Base-by-base conservation (phyloP, 2,329 filamentous ascomycete genomes). In the Beauveria scarabaeidicola region DNA sequence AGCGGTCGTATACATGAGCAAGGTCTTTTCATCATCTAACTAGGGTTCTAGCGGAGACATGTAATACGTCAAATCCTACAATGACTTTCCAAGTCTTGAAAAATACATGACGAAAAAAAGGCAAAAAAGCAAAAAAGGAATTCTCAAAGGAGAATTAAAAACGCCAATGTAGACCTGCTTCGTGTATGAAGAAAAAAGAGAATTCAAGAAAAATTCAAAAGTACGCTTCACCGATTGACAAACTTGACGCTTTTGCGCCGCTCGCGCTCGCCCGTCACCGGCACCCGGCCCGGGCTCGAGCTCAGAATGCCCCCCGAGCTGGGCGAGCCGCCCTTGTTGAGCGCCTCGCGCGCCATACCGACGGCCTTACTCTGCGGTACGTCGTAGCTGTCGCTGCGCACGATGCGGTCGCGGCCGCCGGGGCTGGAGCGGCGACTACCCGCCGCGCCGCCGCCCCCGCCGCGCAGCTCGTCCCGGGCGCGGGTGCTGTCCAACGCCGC, bases 241-340 rank as follows among this genome's bases (percentile, higher is more conserved):
- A 86, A 84, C 73, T 86, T 87, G 65, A 87, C 84, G 63, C 82
- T 86, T 77, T 85, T 86, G 68, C 82, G 76, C 63, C 82, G 74
- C 68, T 85, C 83, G 61, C 81, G 70, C 51, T 81, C 78, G 1
- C 67, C 68, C 2, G 69, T 69, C 27, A 64, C 70, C 4, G 69
- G 65, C 3, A 67, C 64, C 58, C 73, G 65, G 1, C 77, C 78
- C 1, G 80, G 80, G 58, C 80, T 83, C 0, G 78, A 79, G 63
- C 80, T 80, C 4, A 82, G 64, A 2, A 81, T 77, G 0, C 70
- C 69, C n/a, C 51, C 59, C 1, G 60, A 61, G 51, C 66, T 48
- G 3, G 60, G 55, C 36, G 60, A 61, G 2, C 64, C 62, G 27
- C 66, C 63, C 51, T 68, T 72, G 50, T 73, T 74, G 15, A 84